Percentiles rank a stretch among this genome's conserved stretches.
These are phyloP conservation scores for Crithidia thermophila DNA, from an alignment of 208 protist genomes.

Conservation along the genomic window DNA sequence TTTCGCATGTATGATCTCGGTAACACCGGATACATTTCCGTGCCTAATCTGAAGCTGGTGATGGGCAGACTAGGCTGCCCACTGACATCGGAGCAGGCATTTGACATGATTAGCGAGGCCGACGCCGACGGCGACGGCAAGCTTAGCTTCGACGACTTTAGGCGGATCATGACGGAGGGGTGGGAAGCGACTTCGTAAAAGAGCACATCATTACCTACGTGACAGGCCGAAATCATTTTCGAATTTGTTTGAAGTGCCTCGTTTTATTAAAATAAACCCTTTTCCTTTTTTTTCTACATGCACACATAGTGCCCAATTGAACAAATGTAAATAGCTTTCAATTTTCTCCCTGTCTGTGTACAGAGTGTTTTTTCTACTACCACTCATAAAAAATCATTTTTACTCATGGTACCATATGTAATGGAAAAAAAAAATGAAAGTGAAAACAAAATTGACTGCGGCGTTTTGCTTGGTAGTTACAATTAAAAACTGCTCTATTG, in stretches of 20 bases:
- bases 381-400: constrained; percentile 5
- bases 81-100: constrained; percentile 89
- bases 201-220: no score
- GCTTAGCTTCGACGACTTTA: constrained; percentile 90
- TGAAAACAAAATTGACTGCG: not conserved
- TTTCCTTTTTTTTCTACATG: no score
- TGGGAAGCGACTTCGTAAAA: constrained; percentile 21
- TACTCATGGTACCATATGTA: not conserved
- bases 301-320: not conserved
- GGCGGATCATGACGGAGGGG: constrained; percentile 74
- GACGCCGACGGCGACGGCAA: constrained; percentile 91
- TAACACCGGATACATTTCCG: constrained; percentile 94
- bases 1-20: constrained; percentile 96
- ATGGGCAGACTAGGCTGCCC: constrained; percentile 94
- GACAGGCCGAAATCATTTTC: no score
- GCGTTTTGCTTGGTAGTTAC: not conserved
- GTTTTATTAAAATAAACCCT: no score
- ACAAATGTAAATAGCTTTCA: no score
- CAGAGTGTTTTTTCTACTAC: not conserved
- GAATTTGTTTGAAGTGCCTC: no score
- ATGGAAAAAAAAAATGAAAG: not conserved
- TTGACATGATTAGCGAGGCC: constrained; percentile 93
- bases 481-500: not conserved
- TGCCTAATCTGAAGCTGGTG: constrained; percentile 89
- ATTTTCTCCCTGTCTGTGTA: not conserved